Evolutionary conservation across 805 yeast genomes (phyloP), one percentile per base, ranked within the genome.

Genomic region (Ogataea paraovalis): DNA sequence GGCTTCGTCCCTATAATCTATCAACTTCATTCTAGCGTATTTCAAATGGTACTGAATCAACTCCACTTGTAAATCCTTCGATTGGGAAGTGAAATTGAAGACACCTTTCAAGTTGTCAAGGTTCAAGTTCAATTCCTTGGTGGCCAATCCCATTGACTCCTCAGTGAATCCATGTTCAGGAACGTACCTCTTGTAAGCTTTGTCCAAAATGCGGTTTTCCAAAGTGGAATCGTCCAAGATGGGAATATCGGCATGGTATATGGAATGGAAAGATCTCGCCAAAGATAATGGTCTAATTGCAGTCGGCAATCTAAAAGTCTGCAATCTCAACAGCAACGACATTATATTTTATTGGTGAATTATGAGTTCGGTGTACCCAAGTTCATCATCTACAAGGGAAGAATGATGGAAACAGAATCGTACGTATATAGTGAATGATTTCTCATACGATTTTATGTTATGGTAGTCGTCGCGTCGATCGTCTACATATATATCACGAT

Each of bases 21-120:
- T 52, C 47, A 78, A 58, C 34, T 58, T 61, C 44, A 67, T 66
- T 55, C 84, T 61, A 48, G 71, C 71, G 39, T 56, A 54, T 52
- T 69, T 73, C 52, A 78, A 65, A 72, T 80, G 79, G 53, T 72
- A 72, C 21, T 72, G 46, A 45, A 73, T 67, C 39, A 79, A 63
- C 57, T 69, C 75, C 55, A 68, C 70, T 46, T 69, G 74, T 5
- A 67, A 50, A 14, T 70, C 63, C 22, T 53, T 53, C 0, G 62
- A 42, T 9, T 41, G 43, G 14, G 58, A 53, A 2, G 62, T 71
- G 20, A 70, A 62, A 3, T 71, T 61, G 36, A 78, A 68, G 1
- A 72, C 62, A 2, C 73, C 68, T 39, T 64, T 69, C 12, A 76
- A 54, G 12, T 74, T 67, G 54, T 74, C 77, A 18, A 72, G 67